Percentiles rank a stretch among this genome's conserved stretches.
phyloP scores from a whole-genome alignment of 306 rosid genomes.

The Sechiopsis laciniata region DNA sequence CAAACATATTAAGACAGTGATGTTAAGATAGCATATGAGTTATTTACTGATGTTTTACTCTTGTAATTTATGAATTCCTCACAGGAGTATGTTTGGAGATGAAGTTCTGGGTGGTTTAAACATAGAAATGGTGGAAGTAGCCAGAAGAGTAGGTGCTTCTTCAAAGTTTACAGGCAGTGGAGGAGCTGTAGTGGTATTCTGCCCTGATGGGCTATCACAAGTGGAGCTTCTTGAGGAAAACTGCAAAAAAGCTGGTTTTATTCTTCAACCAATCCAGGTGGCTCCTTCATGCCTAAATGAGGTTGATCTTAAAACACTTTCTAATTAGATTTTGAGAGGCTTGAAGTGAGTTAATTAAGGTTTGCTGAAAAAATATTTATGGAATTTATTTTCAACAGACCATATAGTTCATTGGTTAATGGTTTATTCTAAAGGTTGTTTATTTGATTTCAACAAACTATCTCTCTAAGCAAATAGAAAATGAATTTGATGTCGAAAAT shows the following conservation, averaged over 20 bases:
- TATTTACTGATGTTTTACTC: no score
- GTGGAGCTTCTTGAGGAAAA: slow-evolving; percentile 63
- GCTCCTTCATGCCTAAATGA: slow-evolving; percentile 59
- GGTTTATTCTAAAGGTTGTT: neutral
- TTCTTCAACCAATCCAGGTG: slow-evolving; percentile 38
- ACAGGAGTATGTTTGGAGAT: slow-evolving; percentile 84
- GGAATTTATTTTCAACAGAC: no score
- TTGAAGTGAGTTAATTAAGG: neutral
- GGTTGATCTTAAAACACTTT: slow-evolving; percentile 45
- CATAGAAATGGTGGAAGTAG: slow-evolving; percentile 82
- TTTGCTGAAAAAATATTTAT: no score
- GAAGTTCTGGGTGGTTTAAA: slow-evolving; percentile 71
- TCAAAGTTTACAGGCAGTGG: slow-evolving; percentile 97
- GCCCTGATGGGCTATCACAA: slow-evolving; percentile 71
- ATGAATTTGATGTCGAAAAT: no score
- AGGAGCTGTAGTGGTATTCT: slow-evolving; percentile 81
- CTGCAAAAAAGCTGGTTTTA: slow-evolving; percentile 63
- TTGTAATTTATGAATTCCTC: neutral
- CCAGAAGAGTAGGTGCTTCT: slow-evolving; percentile 80
- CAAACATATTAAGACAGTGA: neutral
- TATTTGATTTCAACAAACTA: no score
- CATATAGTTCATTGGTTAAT: no score
- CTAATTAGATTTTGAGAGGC: neutral
- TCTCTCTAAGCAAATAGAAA: no score
- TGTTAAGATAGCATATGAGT: no score